Evolutionary conservation across 129 eudicot genomes (phyloP), one percentile per base, ranked within the genome.

Genomic region (Flaveria robusta): DNA sequence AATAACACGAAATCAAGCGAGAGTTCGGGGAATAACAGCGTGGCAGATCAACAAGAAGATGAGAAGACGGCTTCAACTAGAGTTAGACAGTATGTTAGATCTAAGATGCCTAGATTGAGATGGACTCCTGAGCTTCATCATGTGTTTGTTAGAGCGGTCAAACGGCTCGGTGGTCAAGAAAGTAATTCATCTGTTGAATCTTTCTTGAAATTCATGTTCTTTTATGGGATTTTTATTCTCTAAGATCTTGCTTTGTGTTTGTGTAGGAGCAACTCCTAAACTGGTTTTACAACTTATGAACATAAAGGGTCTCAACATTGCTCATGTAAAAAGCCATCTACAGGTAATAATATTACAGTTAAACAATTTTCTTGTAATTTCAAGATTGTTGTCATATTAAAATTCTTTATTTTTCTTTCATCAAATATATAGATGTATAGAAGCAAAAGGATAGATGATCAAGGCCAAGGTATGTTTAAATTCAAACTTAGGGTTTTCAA

Each of bases 81-180:
- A 79, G 90, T 86, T 29, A 70, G 90, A 42, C 87, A 83, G 54
- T 83, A 86, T 77, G 81, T 76, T 68, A 77, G 90, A 81, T 86
- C 90, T 68, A 86, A 83, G 90, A 78, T 86, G 83, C 90, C 90
- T 39, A 70, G 90, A 78, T 76, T 86, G 63, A 77, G 88, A 68
- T 86, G 90, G 90, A 83, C 90, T 69, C 90, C 90, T n/a, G 86
- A 86, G 47, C 90, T 86, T 81, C 90, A 86, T 81, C 90, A 51
- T 37, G 45, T 81, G n/a, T 86, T 83, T 68, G 83, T 86, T 66
- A 77, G 86, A 42, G 90, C 90, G 20, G 82, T 86, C 11, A 84
- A 86, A 19, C 80, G 83, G 41, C 87, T 86, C 20, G 90, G 90
- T 54, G 90, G 90, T 55, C 90, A 83, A 81, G 86, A 86, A 69